phyloP scores from a whole-genome alignment of 1,139 yeast species.

The Suhomyces coccinellae region DNA sequence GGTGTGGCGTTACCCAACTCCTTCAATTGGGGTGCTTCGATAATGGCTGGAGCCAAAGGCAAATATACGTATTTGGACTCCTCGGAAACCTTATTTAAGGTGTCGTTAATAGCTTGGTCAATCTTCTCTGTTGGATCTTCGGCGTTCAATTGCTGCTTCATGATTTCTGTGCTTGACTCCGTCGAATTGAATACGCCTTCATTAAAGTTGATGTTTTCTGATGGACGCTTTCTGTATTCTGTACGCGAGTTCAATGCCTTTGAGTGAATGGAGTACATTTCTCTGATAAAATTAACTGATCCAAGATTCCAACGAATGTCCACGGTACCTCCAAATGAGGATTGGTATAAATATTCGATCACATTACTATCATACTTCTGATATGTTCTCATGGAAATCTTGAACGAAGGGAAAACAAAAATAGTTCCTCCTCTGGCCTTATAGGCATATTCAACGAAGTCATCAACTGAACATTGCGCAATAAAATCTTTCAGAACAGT shows the following conservation, averaged over 20 bases:
- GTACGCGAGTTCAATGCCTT: constrained; percentile 42
- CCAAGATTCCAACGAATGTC: constrained; percentile 94
- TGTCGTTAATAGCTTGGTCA: constrained; percentile 54
- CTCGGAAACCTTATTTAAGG: constrained; percentile 61
- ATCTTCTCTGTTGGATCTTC: constrained; percentile 37
- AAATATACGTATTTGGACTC: constrained; percentile 60
- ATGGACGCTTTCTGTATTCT: constrained; percentile 24
- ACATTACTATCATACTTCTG: constrained; percentile 51
- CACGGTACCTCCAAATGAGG: constrained; percentile 84
- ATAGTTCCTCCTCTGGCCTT: constrained; percentile 78
- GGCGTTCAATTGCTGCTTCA: constrained; percentile 25
- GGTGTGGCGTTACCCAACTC: constrained; percentile 98
- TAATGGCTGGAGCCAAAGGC: constrained; percentile 72
- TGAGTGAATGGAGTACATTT: constrained; percentile 72
- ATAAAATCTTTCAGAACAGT: constrained; percentile 48
- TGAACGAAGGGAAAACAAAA: constrained; percentile 74
- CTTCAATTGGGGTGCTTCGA: constrained; percentile 84
- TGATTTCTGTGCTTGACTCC: constrained; percentile 11
- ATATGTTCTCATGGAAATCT: constrained; percentile 73
- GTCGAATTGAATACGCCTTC: constrained; percentile 20
- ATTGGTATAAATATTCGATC: constrained; percentile 65
- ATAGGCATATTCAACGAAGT: constrained; percentile 56
- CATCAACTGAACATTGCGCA: constrained; percentile 47
- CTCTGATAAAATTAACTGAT: constrained; percentile 84
- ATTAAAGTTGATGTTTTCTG: constrained; percentile 10